Conservation (phyloP, 495 filamentous ascomycete genomes). For the Glonium stellatum region DNA sequence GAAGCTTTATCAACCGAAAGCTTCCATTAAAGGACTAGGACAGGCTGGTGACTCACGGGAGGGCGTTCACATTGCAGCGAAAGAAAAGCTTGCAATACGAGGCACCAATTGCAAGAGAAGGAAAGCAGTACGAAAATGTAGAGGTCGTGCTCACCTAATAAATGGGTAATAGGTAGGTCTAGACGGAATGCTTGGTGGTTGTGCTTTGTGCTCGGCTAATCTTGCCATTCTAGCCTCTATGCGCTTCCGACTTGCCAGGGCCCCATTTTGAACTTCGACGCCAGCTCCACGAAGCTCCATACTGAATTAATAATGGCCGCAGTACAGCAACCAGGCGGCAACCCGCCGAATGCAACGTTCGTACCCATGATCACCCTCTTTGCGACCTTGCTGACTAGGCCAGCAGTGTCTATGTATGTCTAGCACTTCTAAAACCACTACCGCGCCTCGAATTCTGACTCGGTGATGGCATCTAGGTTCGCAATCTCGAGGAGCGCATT, state of each 20-base stretch:
- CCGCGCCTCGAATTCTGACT: neutral
- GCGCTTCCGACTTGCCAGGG: neutral
- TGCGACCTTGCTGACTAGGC: neutral
- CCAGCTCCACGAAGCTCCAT: neutral
- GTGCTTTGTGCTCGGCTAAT: neutral
- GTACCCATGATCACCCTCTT: neutral
- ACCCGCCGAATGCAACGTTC: neutral
- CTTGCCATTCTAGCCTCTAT: neutral
- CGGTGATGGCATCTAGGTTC: slow-evolving; percentile 48
- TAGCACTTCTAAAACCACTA: neutral
- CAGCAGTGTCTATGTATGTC: slow-evolving; percentile 7
- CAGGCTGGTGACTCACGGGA: neutral
- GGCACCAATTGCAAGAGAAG: neutral
- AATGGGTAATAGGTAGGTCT: neutral
- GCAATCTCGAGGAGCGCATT: slow-evolving; percentile 88
- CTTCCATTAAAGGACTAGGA: neutral
- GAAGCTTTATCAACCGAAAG: neutral
- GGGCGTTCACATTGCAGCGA: neutral
- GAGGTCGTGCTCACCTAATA: slow-evolving; percentile 1
- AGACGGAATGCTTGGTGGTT: neutral
- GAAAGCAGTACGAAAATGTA: neutral
- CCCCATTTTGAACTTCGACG: neutral
- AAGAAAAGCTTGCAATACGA: neutral
- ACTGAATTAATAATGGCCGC: neutral
- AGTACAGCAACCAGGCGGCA: neutral